phyloP scores from a whole-genome alignment of 1,284 basidiomycete species.

The Rhodotorula sp. region DNA sequence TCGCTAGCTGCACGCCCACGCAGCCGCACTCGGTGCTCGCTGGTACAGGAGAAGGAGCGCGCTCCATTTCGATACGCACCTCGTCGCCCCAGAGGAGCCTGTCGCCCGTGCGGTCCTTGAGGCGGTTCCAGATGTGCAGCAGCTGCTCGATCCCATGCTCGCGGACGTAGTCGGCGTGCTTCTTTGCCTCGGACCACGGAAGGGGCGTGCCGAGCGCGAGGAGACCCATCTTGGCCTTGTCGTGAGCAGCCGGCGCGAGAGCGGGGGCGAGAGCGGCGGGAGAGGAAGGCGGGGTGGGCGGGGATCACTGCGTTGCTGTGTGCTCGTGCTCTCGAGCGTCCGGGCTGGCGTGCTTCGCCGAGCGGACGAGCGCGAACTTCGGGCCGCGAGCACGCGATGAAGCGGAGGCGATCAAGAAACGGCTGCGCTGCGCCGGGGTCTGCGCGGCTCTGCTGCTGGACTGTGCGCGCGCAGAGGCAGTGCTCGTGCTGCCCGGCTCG shows the following conservation, averaged over 20 bases:
- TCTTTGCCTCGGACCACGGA: constrained; percentile 85
- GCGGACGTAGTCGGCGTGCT: constrained; percentile 85
- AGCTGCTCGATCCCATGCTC: constrained; percentile 94
- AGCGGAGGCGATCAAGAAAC: too few species aligned
- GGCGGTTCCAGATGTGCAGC: constrained; percentile 83
- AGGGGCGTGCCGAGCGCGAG: constrained; percentile 92
- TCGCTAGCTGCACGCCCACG: background rate
- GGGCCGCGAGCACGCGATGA: too few species aligned
- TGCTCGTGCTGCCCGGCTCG: too few species aligned
- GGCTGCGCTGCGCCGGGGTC: too few species aligned
- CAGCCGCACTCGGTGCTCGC: too few species aligned
- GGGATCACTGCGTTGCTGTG: too few species aligned
- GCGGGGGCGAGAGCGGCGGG: background rate
- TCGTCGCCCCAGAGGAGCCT: constrained; percentile 99
- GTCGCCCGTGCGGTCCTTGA: constrained; percentile 90
- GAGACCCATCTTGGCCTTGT: constrained; percentile 71
- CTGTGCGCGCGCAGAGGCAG: too few species aligned
- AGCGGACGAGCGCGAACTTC: too few species aligned
- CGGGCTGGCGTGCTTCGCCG: too few species aligned
- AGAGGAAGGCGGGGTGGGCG: background rate
- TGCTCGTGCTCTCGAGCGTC: too few species aligned
- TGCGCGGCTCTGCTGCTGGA: too few species aligned
- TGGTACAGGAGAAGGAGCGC: too few species aligned
- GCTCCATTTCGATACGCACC: constrained; percentile 55
- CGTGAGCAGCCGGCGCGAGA: background rate